Base-by-base conservation (phyloP, 345 rosid genomes). In the Pugionium cornutum region DNA sequence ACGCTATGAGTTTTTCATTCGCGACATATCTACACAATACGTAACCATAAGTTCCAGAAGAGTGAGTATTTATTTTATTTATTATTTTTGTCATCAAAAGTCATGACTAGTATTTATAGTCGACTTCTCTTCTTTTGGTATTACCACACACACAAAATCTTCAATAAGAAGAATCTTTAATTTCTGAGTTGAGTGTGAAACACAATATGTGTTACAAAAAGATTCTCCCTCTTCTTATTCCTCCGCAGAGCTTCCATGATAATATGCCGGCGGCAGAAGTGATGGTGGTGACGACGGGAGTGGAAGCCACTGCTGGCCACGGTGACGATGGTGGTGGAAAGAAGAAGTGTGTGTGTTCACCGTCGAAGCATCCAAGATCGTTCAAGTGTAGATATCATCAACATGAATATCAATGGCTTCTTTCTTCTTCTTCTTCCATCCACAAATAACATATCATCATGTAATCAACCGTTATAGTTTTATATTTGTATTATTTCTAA, bases 361-460 rank as follows among this genome's bases (percentile, higher is more conserved):
- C 95, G 3, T 81, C 92, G 4, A 77, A 29, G 71, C 98, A 91
- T 52, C 88, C 91, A 0, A 84, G 97, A 26, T 88, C 97, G 5
- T 88, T 91, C 72, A 70, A 86, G 75, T 88, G 94, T 77, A 80
- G 96, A 82, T 75, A 75, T 57, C 96, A 91, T 68, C 88, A 71
- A 9, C 75, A 64, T 7, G 81, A 75, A 35, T 85, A 83, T 49
- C 79, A 47, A 41, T 86, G 91, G 96, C 53, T 54, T 74, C 77
- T 61, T 50, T 72, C 65, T n/a, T 36, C 68, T 9, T 53, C 70
- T 27, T 50, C 73, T 25, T 42, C 69, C n/a, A 10, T 58, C 61
- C 32, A 58, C 29, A 65, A 72, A 66, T 65, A 59, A 64, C 48
- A 72, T 30, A 44, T 58, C 40, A 41, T 49, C 40, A 50, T 72